These are phyloP conservation scores for Globisporangium spinosum DNA, from an alignment of 352 stramenopile genomes.

Conservation along the genomic window DNA sequence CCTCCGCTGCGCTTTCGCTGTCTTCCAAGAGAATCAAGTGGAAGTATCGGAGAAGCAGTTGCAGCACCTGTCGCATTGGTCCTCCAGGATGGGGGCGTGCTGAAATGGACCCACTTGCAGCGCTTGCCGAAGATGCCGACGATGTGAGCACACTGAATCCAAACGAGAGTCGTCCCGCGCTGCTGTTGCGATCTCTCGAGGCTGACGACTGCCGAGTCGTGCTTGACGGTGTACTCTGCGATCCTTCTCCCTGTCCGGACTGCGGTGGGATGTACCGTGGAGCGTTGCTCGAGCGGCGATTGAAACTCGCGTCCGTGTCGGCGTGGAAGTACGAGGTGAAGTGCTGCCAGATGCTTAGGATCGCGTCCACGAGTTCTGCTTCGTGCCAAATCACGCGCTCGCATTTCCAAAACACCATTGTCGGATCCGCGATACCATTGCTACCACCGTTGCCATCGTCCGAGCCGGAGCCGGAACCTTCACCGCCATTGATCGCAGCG, in stretches of 20 bases:
- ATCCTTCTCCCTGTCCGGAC: slow-evolving; percentile 26
- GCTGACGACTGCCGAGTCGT: slow-evolving; percentile 15
- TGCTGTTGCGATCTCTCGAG: slow-evolving; percentile 17
- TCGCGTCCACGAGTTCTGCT: slow-evolving; percentile 67
- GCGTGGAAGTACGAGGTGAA: slow-evolving; percentile 70
- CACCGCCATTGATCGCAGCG: slow-evolving; percentile 16
- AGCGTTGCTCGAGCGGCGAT: slow-evolving; percentile 50
- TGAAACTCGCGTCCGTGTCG: slow-evolving; percentile 74
- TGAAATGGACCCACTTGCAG: slow-evolving; percentile 35
- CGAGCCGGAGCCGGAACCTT: slow-evolving; percentile 8
- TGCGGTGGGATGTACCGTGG: slow-evolving; percentile 19
- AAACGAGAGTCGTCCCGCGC: slow-evolving; percentile 21
- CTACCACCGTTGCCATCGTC: slow-evolving; percentile 1
- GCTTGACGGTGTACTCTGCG: slow-evolving; percentile 43
- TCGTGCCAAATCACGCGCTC: slow-evolving; percentile 73
- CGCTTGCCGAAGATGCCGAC: slow-evolving; percentile 16
- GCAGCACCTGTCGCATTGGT: slow-evolving; percentile 80
- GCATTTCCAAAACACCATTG: slow-evolving; percentile 73
- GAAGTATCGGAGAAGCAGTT: slow-evolving; percentile 68
- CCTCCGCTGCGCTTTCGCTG: slow-evolving; percentile 26
- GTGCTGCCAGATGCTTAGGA: slow-evolving; percentile 79
- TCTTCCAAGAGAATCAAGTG: slow-evolving; percentile 66
- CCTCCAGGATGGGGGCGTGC: slow-evolving; percentile 70
- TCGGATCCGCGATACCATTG: slow-evolving; percentile 11
- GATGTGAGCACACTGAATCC: slow-evolving; percentile 44